Base-by-base conservation (phyloP, 768 basidiomycete genomes). In the Boletus tomentosulus region DNA sequence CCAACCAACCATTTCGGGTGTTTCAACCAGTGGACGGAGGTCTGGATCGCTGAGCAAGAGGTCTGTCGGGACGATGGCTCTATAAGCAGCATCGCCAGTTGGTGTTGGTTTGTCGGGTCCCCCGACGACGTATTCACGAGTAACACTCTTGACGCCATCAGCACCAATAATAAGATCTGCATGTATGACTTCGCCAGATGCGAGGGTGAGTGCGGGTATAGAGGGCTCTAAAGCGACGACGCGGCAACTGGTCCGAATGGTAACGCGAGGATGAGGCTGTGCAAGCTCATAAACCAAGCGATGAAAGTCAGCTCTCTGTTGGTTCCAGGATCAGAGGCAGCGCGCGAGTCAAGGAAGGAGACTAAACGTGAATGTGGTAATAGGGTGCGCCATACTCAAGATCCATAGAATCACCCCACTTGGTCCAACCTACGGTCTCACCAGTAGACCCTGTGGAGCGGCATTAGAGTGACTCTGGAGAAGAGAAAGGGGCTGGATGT, bases 51-150 rank as follows among this genome's bases (percentile, higher is more conserved):
- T 60, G 11, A 81, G 51, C 63, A 86, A 69, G 1, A 70, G 44
- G 35, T 62, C 69, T 0, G 81, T 73, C 3, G 78, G 71, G 34
- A 86, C 70, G 28, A 77, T 70, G 5, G 81, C 79, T 47, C 85
- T 76, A 60, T 84, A 86, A 0, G 82, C 85, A 0, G 81, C 79
- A 59, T 87, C 83, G 0, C 84, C 86, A 0, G 86, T 86, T 4
- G 81, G 73, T 0, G 74, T 75, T 0, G 78, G 72, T 33, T 73
- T 73, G 41, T 76, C 73, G 0, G 67, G 68, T 0, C 74, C 75
- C 1, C 81, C 76, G n/a, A 84, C 75, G 33, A 79, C 74, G 31
- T 77, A 69, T 58, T 78, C 64, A 2, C 78, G 77, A 1, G 82
- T 59, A 15, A 67, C 55, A 58, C 82, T 83, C 66, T 79, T 83